A percentile compares a stretch with the other conserved stretches of the same genome.
Evolutionary conservation across 441 rosid species (phyloP).

Genomic region (Rhodomyrtus psidioides): DNA sequence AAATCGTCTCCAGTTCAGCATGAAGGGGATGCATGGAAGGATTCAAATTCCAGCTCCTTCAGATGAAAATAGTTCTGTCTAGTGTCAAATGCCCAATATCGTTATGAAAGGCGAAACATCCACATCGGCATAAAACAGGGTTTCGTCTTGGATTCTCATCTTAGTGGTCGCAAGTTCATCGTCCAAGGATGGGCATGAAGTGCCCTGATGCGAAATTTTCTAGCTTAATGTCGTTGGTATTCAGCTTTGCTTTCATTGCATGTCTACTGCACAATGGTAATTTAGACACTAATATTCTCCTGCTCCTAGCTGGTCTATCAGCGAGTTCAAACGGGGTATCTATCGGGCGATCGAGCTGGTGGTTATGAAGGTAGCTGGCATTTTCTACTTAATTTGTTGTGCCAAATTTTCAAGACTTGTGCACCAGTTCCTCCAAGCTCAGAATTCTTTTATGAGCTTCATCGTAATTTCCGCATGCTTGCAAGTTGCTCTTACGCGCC

Average conservation of each 20-base stretch:
- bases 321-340: slow-evolving; percentile 4
- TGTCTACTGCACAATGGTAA: no score
- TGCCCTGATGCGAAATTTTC: slow-evolving; percentile 2
- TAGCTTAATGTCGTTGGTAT: slow-evolving; percentile 13
- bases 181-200: background rate
- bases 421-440: slow-evolving; percentile 8
- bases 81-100: background rate
- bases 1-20: background rate
- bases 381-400: slow-evolving; percentile 7
- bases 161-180: background rate
- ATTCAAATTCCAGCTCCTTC: background rate
- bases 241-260: background rate
- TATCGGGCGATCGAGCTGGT: slow-evolving; percentile 12
- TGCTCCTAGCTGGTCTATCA: slow-evolving; percentile 15
- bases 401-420: slow-evolving; percentile 12
- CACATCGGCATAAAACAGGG: background rate
- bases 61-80: background rate
- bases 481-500: slow-evolving; percentile 10
- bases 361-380: slow-evolving; percentile 16
- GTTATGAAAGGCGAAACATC: background rate
- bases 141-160: background rate
- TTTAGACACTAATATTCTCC: slow-evolving; percentile 4
- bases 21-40: background rate
- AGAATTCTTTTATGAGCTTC: slow-evolving; percentile 23
- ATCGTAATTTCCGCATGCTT: slow-evolving; percentile 13